Evolutionary conservation across 2,329 filamentous ascomycete genomes (phyloP).

Genomic region (Fusarium guadeloupense): DNA sequence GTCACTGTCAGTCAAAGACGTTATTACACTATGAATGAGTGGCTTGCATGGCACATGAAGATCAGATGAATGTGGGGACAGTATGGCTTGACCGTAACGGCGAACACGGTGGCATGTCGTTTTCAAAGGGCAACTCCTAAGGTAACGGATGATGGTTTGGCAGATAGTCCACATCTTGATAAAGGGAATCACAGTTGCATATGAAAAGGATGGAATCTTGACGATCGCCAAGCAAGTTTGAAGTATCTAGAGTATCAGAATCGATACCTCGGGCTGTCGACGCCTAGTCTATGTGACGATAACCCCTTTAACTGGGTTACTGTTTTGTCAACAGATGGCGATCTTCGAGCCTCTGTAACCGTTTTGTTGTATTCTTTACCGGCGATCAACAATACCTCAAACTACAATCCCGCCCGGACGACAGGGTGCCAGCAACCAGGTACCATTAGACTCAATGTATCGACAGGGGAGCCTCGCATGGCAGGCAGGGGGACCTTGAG

Average conservation of each 20-base stretch:
- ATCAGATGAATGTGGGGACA: slow-evolving; percentile 29
- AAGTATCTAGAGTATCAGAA: slow-evolving; percentile 7
- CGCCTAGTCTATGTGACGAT: slow-evolving; percentile 1
- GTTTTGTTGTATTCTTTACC: slow-evolving; percentile 16
- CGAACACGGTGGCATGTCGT: no score
- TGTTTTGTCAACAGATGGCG: slow-evolving; percentile 8
- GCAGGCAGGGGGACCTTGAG: slow-evolving; percentile 33
- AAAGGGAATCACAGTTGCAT: background rate
- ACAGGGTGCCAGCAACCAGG: slow-evolving; percentile 24
- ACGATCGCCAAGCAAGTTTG: slow-evolving; percentile 5
- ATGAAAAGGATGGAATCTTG: slow-evolving; percentile 22
- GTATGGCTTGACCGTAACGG: no score
- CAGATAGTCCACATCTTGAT: slow-evolving; percentile 2
- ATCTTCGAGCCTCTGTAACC: slow-evolving; percentile 24
- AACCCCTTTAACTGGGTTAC: slow-evolving; percentile 3
- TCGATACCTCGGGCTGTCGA: slow-evolving; percentile 5
- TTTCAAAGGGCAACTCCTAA: no score
- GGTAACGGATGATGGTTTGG: slow-evolving; percentile 1
- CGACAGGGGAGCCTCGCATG: slow-evolving; percentile 27
- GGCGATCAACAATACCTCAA: slow-evolving; percentile 26
- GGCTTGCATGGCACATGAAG: slow-evolving; percentile 1
- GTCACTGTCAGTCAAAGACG: slow-evolving; percentile 6
- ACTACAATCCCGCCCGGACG: slow-evolving; percentile 16
- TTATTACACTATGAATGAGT: slow-evolving; percentile 7
- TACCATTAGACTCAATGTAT: slow-evolving; percentile 16